phyloP scores from a whole-genome alignment of 306 rosid species.

The Acacia acuminata region DNA sequence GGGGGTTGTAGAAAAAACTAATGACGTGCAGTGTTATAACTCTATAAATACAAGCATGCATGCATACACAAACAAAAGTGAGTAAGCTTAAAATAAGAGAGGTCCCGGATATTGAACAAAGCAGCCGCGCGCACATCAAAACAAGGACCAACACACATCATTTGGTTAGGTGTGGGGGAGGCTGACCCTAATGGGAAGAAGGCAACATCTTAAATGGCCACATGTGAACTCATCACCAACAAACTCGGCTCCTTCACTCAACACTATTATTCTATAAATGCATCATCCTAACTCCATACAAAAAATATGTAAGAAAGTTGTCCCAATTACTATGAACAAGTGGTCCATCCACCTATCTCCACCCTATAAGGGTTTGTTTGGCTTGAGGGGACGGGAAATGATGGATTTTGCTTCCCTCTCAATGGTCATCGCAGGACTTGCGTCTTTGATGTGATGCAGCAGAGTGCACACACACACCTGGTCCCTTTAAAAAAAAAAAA shows the following conservation, averaged over 20 bases:
- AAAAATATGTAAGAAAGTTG: background rate
- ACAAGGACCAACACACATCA: constrained; percentile 38
- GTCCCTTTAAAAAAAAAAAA: too few species aligned
- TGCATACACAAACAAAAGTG: background rate
- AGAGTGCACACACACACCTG: too few species aligned
- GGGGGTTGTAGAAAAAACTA: background rate
- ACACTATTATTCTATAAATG: background rate
- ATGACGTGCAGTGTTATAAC: background rate
- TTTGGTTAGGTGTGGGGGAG: constrained; percentile 25
- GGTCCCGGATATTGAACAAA: background rate
- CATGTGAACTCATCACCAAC: constrained; percentile 17
- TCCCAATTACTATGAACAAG: constrained; percentile 26
- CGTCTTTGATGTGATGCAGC: too few species aligned
- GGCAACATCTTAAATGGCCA: constrained; percentile 38
- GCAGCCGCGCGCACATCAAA: constrained; percentile 25
- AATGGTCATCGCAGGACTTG: too few species aligned
- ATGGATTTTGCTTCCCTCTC: too few species aligned
- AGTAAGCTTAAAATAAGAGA: background rate
- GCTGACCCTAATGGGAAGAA: constrained; percentile 19
- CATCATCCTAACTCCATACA: background rate
- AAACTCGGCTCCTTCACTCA: background rate
- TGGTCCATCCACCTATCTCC: constrained; percentile 31
- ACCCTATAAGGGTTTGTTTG: too few species aligned
- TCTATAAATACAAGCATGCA: background rate
- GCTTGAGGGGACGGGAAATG: too few species aligned